Evolutionary conservation across 352 stramenopile species (phyloP).

Genomic region (Globisporangium paddicum): DNA sequence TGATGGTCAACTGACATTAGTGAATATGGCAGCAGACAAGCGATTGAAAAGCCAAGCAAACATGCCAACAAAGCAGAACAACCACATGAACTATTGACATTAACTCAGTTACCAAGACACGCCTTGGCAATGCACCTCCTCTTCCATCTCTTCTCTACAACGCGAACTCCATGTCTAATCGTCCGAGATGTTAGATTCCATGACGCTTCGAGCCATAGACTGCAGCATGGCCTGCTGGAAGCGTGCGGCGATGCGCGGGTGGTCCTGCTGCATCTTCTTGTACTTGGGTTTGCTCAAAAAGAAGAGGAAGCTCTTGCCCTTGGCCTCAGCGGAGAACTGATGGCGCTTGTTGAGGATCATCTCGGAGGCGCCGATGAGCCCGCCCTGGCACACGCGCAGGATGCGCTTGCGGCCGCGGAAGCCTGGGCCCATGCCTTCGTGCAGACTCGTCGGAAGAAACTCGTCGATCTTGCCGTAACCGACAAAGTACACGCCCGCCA

Average conservation of each 20-base stretch:
- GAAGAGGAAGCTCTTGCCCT: conserved; percentile 67
- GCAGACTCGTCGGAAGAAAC: conserved; percentile 74
- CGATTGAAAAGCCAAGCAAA: neutral
- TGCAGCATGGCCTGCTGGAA: conserved; percentile 86
- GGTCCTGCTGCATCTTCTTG: conserved; percentile 55
- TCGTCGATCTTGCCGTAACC: conserved; percentile 83
- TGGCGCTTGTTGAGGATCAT: conserved; percentile 79
- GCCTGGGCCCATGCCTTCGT: conserved; percentile 73
- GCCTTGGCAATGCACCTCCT: neutral
- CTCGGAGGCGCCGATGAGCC: conserved; percentile 73
- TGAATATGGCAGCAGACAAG: neutral
- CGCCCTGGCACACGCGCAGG: conserved; percentile 73
- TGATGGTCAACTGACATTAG: neutral
- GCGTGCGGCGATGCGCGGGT: conserved; percentile 60
- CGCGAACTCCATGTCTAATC: conserved; percentile 29
- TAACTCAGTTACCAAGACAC: conserved; percentile 1
- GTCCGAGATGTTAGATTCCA: conserved; percentile 81
- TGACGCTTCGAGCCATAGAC: conserved; percentile 78
- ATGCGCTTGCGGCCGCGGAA: conserved; percentile 80
- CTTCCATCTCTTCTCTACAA: neutral
- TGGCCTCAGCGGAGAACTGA: conserved; percentile 75
- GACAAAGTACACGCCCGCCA: conserved; percentile 78
- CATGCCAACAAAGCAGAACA: neutral
- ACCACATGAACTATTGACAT: conserved; percentile 4
- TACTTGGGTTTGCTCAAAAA: conserved; percentile 77